Evolutionary conservation across 2,329 filamentous ascomycete species (phyloP).

Genomic region (Venturia aucupariae): DNA sequence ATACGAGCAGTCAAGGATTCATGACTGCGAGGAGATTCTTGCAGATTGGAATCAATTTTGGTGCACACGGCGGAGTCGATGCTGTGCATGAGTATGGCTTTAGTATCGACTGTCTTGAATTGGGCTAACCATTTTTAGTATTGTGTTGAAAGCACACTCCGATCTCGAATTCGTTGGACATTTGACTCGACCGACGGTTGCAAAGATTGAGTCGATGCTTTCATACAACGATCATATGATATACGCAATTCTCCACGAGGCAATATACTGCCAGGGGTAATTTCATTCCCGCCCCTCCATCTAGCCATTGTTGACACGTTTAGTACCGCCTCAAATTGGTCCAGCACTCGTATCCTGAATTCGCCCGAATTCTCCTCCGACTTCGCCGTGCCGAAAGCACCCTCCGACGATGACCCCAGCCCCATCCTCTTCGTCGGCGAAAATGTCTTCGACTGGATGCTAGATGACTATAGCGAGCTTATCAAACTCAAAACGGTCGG

Average conservation of each 20-base stretch:
- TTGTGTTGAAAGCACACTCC: slow-evolving; percentile 59
- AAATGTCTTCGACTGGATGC: slow-evolving; percentile 84
- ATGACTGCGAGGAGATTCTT: slow-evolving; percentile 68
- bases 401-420: slow-evolving; percentile 26
- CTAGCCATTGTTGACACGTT: neutral
- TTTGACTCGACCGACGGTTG: slow-evolving; percentile 62
- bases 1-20: slow-evolving; percentile 61
- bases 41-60: slow-evolving; percentile 69
- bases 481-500: slow-evolving; percentile 58
- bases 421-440: slow-evolving; percentile 79
- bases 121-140: slow-evolving; percentile 29
- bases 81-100: neutral
- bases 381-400: slow-evolving; percentile 37
- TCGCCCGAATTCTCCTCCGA: slow-evolving; percentile 32
- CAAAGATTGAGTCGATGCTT: slow-evolving; percentile 56
- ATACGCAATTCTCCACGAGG: slow-evolving; percentile 80
- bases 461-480: slow-evolving; percentile 71
- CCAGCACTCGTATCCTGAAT: slow-evolving; percentile 50
- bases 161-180: slow-evolving; percentile 72
- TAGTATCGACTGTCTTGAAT: neutral
- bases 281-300: slow-evolving; percentile 14
- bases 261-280: slow-evolving; percentile 69
- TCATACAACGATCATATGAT: slow-evolving; percentile 69
- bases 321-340: slow-evolving; percentile 60
- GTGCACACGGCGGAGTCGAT: slow-evolving; percentile 51